phyloP scores from a whole-genome alignment of 495 filamentous ascomycete genomes.

The Daldinia loculata region DNA sequence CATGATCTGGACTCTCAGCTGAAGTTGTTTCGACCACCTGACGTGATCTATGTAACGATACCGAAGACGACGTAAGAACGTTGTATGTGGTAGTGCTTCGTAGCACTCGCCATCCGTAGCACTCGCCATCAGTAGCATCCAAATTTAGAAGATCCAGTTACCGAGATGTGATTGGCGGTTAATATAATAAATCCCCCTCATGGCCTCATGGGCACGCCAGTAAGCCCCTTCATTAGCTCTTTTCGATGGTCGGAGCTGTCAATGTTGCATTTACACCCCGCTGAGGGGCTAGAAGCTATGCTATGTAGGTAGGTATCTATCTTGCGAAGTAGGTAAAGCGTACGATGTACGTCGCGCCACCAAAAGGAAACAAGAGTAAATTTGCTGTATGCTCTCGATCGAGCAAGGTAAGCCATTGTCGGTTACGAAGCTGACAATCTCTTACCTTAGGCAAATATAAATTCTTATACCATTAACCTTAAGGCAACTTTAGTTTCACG shows the following conservation, averaged over 20 bases:
- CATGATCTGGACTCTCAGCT: slow-evolving; percentile 23
- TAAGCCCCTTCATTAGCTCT: slow-evolving; percentile 15
- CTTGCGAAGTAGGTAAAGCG: slow-evolving; percentile 7
- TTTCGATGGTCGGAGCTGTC: slow-evolving; percentile 33
- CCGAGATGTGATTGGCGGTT: slow-evolving; percentile 21
- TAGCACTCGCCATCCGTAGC: background rate
- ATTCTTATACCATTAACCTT: too few species aligned
- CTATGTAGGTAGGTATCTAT: too few species aligned
- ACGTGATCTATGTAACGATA: slow-evolving; percentile 24
- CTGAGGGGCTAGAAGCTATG: slow-evolving; percentile 36
- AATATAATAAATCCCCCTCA: slow-evolving; percentile 24
- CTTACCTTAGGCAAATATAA: too few species aligned
- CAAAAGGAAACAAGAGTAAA: background rate
- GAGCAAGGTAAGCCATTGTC: too few species aligned
- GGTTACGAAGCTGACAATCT: too few species aligned
- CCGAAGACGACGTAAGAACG: background rate
- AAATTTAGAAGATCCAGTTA: slow-evolving; percentile 34
- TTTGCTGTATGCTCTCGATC: background rate
- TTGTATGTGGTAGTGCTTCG: slow-evolving; percentile 3
- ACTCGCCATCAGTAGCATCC: background rate
- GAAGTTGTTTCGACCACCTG: slow-evolving; percentile 24
- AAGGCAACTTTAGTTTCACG: background rate
- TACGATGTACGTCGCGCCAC: slow-evolving; percentile 3
- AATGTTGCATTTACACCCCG: slow-evolving; percentile 33
- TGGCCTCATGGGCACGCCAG: slow-evolving; percentile 17